A percentile compares a stretch with the other conserved stretches of the same genome.
These are phyloP conservation scores for Ocimum tenuiflorum DNA, from an alignment of 257 asterid genomes.

Conservation along the genomic window DNA sequence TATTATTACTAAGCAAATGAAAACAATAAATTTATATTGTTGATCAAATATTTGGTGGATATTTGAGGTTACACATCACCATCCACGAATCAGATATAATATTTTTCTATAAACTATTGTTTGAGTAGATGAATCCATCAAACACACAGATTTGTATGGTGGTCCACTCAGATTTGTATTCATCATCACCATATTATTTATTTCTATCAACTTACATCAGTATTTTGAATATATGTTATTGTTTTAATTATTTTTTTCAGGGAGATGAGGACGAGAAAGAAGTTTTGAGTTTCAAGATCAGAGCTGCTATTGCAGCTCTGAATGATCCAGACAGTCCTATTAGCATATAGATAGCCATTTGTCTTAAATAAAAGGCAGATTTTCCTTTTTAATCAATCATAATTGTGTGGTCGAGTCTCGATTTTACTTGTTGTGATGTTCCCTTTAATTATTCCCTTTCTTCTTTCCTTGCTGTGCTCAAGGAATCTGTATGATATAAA, in stretches of 20 bases:
- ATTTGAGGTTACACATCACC: neutral
- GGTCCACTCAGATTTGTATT: conserved; percentile 17
- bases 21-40: neutral
- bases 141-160: conserved; percentile 9
- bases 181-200: neutral
- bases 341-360: conserved; percentile 27
- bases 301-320: conserved; percentile 54
- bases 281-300: conserved; percentile 38
- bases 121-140: neutral
- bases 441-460: neutral
- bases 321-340: conserved; percentile 63
- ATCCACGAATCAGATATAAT: neutral
- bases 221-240: neutral
- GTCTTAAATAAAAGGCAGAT: neutral
- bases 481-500: too few species aligned
- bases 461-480: too few species aligned
- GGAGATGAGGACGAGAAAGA: conserved; percentile 66
- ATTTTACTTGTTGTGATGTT: neutral
- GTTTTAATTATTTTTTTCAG: conserved; percentile 22
- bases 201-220: too few species aligned
- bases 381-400: neutral
- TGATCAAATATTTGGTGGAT: conserved; percentile 1
- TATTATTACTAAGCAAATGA: too few species aligned
- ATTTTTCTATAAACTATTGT: neutral
- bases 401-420: neutral